phyloP scores from a whole-genome alignment of 2,329 filamentous ascomycete species.

The Tolypocladium amazonense region DNA sequence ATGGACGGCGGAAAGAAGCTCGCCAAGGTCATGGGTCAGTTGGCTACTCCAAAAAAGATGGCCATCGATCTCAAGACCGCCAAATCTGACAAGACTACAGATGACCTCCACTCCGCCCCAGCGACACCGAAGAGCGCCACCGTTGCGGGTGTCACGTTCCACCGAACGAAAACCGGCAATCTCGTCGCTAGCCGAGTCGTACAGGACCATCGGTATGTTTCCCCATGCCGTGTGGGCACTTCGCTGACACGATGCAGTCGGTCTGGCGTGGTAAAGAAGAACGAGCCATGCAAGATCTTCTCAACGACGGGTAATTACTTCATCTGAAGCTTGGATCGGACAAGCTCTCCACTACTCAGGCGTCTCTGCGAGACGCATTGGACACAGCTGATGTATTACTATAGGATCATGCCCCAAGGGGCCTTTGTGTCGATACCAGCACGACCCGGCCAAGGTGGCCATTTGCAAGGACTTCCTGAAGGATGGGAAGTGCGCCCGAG shows the following conservation, averaged over 20 bases:
- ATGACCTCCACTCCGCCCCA: conserved; percentile 48
- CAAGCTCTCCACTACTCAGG: conserved; percentile 9
- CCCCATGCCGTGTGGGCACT: conserved; percentile 8
- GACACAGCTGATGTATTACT: conserved; percentile 31
- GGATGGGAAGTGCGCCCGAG: conserved; percentile 66
- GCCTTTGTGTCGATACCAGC: conserved; percentile 65
- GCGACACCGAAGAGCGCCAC: conserved; percentile 63
- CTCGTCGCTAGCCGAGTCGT: conserved; percentile 69
- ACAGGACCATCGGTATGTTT: conserved; percentile 62
- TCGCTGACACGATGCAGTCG: conserved; percentile 33
- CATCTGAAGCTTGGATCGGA: conserved; percentile 21
- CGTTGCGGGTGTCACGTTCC: conserved; percentile 70
- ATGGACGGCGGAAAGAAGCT: conserved; percentile 74
- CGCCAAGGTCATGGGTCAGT: conserved; percentile 57
- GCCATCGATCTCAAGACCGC: neutral
- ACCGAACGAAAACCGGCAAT: conserved; percentile 80
- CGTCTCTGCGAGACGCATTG: conserved; percentile 24
- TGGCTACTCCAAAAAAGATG: neutral
- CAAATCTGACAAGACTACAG: conserved; percentile 20
- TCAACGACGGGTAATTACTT: conserved; percentile 56
- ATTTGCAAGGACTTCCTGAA: conserved; percentile 82
- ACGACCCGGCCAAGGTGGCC: conserved; percentile 79
- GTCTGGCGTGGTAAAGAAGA: conserved; percentile 48
- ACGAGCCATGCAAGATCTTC: conserved; percentile 64
- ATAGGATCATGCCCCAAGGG: conserved; percentile 80